A percentile compares a stretch with the other conserved stretches of the same genome.
Evolutionary conservation across 371 early-diverging fungal species (phyloP).

Genomic region (Cokeromyces recurvatus): DNA sequence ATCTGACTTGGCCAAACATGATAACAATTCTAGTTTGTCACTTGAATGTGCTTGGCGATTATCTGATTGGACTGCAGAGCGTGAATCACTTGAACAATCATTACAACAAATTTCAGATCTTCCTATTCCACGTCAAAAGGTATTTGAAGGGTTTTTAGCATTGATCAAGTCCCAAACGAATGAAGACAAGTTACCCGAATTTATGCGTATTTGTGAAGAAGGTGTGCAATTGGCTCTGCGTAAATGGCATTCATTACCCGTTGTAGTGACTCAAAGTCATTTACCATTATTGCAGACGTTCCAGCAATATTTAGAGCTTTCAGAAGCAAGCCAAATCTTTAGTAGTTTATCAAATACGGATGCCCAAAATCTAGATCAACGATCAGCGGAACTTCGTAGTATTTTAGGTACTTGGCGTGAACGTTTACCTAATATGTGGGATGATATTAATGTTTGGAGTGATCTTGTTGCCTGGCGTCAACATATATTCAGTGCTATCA

Average conservation of each 20-base stretch:
- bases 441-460: slow-evolving; percentile 97
- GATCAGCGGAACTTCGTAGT: slow-evolving; percentile 85
- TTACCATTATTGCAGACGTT: slow-evolving; percentile 84
- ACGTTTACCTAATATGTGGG: slow-evolving; percentile 95
- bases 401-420: slow-evolving; percentile 96
- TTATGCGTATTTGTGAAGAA: slow-evolving; percentile 80
- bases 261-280: slow-evolving; percentile 80
- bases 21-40: slow-evolving; percentile 76
- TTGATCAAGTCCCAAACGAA: slow-evolving; percentile 68
- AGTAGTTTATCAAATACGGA: slow-evolving; percentile 72
- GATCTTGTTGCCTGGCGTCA: slow-evolving; percentile 97
- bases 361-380: slow-evolving; percentile 75
- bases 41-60: slow-evolving; percentile 91
- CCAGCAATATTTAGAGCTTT: slow-evolving; percentile 94
- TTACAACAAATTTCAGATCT: slow-evolving; percentile 55
- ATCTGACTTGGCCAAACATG: slow-evolving; percentile 88
- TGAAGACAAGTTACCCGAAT: slow-evolving; percentile 63
- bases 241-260: slow-evolving; percentile 86
- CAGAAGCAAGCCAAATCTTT: slow-evolving; percentile 89
- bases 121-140: slow-evolving; percentile 68
- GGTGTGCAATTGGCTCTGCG: slow-evolving; percentile 82
- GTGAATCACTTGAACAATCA: slow-evolving; percentile 64
- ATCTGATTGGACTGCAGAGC: slow-evolving; percentile 85
- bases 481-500: slow-evolving; percentile 94
- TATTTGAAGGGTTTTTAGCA: slow-evolving; percentile 84